Base-by-base conservation (phyloP, 129 eudicot species). In the Centrapalus pauciflorus region DNA sequence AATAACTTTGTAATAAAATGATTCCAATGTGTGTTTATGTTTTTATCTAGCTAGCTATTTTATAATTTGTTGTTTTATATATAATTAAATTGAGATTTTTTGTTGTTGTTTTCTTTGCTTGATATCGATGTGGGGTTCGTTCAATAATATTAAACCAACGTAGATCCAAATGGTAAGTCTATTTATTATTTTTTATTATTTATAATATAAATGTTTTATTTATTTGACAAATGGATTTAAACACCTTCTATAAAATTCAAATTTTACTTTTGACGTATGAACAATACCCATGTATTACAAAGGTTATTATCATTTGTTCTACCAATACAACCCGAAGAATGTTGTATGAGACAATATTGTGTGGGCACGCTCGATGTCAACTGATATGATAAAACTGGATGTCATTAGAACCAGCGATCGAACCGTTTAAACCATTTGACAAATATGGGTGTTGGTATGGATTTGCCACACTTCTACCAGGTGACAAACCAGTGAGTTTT, bases 331-430 rank as follows among this genome's bases (percentile, higher is more conserved):
- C 21, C 95, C 95, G 33, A 81, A 72, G 25, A 90, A 82, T 12
- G 83, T 83, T 4, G 79, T 69, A 1, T 84, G 90, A 90, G 90
- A 87, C 7, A 81, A 84, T 27, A 84, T 84, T 19, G 87, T 87
- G 21, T 87, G 95, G 95, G 95, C 85, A 5, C 95, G 84, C 30
- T 84, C 88, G 0, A 83, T 84, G 4, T 87, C 95, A 0, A 84
- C 63, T 7, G 95, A 87, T 62, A 38, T 84, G 25, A 84, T 87
- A 59, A n/a, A 87, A 87, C 61, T 87, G 95, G 95, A 63, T 61
- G 3, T 64, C 79, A 13, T 69, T 83, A 4, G 81, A 79, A 8
- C 74, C 72, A 1, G 87, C 95, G n/a, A 76, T 84, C 13, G 73
- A 17, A 55, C 87, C 90, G 11, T 71, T 84, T 21, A 67, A 69